Evolutionary conservation across 805 yeast genomes (phyloP).

Genomic region (Candida ulmi): DNA sequence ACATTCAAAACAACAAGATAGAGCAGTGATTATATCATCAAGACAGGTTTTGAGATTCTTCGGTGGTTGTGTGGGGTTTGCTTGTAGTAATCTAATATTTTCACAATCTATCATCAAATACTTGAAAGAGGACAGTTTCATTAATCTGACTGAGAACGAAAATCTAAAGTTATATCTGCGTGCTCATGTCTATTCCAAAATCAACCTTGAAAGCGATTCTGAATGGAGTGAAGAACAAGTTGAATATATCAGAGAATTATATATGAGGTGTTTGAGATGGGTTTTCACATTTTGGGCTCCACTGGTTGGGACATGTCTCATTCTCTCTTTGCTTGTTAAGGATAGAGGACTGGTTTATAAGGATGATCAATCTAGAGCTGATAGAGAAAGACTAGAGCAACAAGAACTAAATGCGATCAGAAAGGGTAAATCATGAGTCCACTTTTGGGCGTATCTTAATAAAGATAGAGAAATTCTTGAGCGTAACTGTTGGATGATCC

Average conservation of each 20-base stretch:
- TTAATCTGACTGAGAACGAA: slow-evolving; percentile 9
- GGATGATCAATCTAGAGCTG: background rate
- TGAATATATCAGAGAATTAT: slow-evolving; percentile 10
- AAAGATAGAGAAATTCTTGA: too few species aligned
- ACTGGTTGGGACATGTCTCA: slow-evolving; percentile 9
- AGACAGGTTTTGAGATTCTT: slow-evolving; percentile 52
- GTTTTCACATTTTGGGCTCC: slow-evolving; percentile 18
- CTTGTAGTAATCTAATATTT: slow-evolving; percentile 29
- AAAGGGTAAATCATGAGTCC: too few species aligned
- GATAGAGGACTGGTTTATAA: slow-evolving; percentile 12
- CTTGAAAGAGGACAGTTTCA: slow-evolving; percentile 10
- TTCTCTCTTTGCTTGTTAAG: slow-evolving; percentile 10
- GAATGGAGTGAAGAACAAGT: slow-evolving; percentile 7
- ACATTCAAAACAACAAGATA: slow-evolving; percentile 43
- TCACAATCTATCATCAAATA: slow-evolving; percentile 6
- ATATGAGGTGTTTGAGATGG: slow-evolving; percentile 13
- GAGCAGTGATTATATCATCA: slow-evolving; percentile 54
- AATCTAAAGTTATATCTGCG: slow-evolving; percentile 7
- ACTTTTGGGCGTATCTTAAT: too few species aligned
- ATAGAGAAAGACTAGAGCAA: too few species aligned
- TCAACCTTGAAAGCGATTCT: slow-evolving; percentile 4
- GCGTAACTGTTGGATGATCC: too few species aligned
- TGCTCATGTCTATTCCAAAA: slow-evolving; percentile 14
- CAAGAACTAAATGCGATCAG: too few species aligned
- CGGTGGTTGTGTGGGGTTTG: slow-evolving; percentile 60